These are phyloP conservation scores for Aspergillus asperescens DNA, from an alignment of 495 filamentous ascomycete species.

Conservation along the genomic window DNA sequence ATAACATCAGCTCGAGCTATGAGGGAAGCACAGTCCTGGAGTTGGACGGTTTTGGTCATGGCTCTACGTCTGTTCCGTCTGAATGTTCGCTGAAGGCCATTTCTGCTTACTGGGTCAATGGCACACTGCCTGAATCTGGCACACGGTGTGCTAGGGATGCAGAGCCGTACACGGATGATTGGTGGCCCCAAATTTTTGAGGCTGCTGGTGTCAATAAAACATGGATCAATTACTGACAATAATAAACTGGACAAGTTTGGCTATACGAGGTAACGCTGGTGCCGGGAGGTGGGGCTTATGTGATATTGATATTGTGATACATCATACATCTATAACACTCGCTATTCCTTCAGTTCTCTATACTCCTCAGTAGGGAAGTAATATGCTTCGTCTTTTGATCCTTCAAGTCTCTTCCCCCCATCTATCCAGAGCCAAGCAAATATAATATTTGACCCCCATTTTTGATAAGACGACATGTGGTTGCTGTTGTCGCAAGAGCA, in stretches of 20 bases:
- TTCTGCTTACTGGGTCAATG: constrained; percentile 5
- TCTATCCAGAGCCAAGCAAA: too few species aligned
- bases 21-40: constrained; percentile 41
- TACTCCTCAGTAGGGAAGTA: too few species aligned
- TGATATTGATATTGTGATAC: too few species aligned
- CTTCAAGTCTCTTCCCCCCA: too few species aligned
- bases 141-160: constrained; percentile 1
- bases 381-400: too few species aligned
- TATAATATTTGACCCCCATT: too few species aligned
- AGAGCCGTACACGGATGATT: background rate
- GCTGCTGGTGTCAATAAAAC: constrained; percentile 2
- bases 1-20: constrained; percentile 39
- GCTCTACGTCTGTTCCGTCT: background rate
- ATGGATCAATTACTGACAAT: constrained; percentile 1
- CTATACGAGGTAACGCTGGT: too few species aligned
- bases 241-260: too few species aligned
- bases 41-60: constrained; percentile 33
- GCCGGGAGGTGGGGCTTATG: background rate
- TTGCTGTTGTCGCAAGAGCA: too few species aligned
- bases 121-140: background rate
- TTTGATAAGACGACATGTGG: too few species aligned
- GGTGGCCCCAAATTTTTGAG: background rate
- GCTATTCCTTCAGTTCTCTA: background rate
- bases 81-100: background rate
- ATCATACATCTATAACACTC: background rate